Percentiles rank a stretch among this genome's conserved stretches.
phyloP scores from a whole-genome alignment of 805 yeast species.

The Lipomyces yamadae region DNA sequence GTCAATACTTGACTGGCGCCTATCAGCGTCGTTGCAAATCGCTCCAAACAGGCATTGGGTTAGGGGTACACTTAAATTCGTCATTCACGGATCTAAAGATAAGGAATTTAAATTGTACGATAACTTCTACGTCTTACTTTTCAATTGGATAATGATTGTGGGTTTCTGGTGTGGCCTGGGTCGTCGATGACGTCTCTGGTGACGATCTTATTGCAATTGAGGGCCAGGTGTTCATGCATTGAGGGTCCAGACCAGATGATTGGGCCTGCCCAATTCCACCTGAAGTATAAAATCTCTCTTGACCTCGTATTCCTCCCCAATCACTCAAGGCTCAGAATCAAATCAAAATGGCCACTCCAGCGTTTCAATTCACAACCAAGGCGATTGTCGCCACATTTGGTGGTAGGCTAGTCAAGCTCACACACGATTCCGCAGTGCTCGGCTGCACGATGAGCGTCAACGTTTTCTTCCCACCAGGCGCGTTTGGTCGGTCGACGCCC shows the following conservation, averaged over 20 bases:
- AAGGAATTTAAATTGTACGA: background rate
- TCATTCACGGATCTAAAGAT: no score
- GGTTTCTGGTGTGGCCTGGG: background rate
- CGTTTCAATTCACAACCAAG: conserved; percentile 52
- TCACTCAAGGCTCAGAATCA: background rate
- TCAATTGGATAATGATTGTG: background rate
- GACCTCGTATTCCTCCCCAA: background rate
- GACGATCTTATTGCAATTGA: background rate
- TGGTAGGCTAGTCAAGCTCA: conserved; percentile 74
- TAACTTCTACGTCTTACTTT: background rate
- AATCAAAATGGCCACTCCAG: background rate
- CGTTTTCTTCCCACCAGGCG: conserved; percentile 72
- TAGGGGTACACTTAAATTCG: no score
- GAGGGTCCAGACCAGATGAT: background rate
- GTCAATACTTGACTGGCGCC: no score
- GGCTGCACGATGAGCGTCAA: conserved; percentile 81
- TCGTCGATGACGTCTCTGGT: background rate
- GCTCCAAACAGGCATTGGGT: no score
- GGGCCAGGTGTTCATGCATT: no score
- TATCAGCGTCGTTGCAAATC: no score
- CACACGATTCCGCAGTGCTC: conserved; percentile 71
- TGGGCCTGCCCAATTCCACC: background rate
- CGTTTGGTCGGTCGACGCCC: conserved; percentile 42
- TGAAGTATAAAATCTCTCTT: background rate
- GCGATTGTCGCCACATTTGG: conserved; percentile 67